These are phyloP conservation scores for Powellomyces hirtus DNA, from an alignment of 192 early-diverging fungal genomes.

Conservation along the genomic window DNA sequence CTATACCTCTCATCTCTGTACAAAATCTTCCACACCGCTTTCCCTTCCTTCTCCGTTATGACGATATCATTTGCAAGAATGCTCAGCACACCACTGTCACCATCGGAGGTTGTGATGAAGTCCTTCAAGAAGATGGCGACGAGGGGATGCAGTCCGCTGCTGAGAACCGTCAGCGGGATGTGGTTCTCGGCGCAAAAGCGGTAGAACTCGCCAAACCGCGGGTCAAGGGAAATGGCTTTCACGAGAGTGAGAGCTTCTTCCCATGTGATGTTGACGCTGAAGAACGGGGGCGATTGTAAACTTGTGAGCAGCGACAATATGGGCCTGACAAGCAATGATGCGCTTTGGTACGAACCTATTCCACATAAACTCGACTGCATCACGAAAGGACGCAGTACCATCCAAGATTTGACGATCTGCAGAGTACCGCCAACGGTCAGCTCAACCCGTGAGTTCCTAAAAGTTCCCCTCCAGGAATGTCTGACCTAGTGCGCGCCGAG, in stretches of 20 bases:
- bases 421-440: too few relatives aligned
- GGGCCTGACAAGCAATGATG: too few relatives aligned
- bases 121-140: neutral
- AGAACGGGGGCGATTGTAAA: neutral
- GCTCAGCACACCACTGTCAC: constrained; percentile 41
- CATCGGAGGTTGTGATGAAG: neutral
- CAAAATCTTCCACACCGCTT: too few relatives aligned
- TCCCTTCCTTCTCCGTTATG: constrained; percentile 29
- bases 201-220: constrained; percentile 58
- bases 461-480: neutral
- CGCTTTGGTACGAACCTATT: constrained; percentile 2
- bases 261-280: constrained; percentile 38
- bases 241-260: constrained; percentile 39
- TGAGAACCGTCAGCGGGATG: constrained; percentile 65
- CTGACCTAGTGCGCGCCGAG: neutral
- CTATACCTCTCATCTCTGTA: too few relatives aligned
- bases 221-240: constrained; percentile 40
- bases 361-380: constrained; percentile 57
- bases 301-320: too few relatives aligned
- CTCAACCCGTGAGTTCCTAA: neutral
- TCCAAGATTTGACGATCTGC: constrained; percentile 38
- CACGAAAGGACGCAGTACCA: constrained; percentile 37
- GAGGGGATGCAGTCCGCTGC: constrained; percentile 30
- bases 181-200: constrained; percentile 44
- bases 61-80: constrained; percentile 61